Evolutionary conservation across 2,329 filamentous ascomycete genomes (phyloP).

Genomic region (Xylariaceae sp.): DNA sequence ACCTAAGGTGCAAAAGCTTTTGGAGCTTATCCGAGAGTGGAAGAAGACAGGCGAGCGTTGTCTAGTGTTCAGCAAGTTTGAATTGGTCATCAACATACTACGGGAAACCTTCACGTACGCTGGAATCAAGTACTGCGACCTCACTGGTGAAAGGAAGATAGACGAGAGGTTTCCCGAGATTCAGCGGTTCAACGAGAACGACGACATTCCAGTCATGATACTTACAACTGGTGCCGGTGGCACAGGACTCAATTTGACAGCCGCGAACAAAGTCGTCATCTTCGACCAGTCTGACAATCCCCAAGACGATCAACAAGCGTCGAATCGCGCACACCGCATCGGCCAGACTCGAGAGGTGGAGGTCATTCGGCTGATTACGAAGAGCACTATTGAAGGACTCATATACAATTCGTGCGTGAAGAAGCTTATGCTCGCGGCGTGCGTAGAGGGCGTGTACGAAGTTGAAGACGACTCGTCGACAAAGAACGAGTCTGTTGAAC

Average conservation of each 20-base stretch:
- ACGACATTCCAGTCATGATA: slow-evolving; percentile 81
- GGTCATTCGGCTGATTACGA: slow-evolving; percentile 78
- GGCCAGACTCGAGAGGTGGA: slow-evolving; percentile 90
- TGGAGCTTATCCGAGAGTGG: slow-evolving; percentile 69
- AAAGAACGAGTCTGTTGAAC: slow-evolving; percentile 24
- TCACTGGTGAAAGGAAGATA: slow-evolving; percentile 82
- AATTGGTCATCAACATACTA: slow-evolving; percentile 84
- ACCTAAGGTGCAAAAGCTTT: slow-evolving; percentile 81
- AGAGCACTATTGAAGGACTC: slow-evolving; percentile 83
- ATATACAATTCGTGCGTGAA: slow-evolving; percentile 88
- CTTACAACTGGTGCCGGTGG: slow-evolving; percentile 91
- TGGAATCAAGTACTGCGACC: slow-evolving; percentile 72
- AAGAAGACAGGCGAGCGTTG: slow-evolving; percentile 78
- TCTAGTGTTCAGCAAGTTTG: slow-evolving; percentile 91
- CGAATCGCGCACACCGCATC: slow-evolving; percentile 93
- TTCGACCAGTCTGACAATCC: slow-evolving; percentile 98
- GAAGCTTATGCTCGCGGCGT: slow-evolving; percentile 77
- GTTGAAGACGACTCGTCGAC: slow-evolving; percentile 48
- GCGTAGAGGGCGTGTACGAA: slow-evolving; percentile 53
- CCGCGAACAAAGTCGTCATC: slow-evolving; percentile 95
- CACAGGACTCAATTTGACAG: slow-evolving; percentile 94
- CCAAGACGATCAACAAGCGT: slow-evolving; percentile 96
- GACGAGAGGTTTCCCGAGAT: slow-evolving; percentile 81
- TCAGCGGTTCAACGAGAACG: slow-evolving; percentile 75
- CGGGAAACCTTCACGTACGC: slow-evolving; percentile 73